Base-by-base conservation (phyloP, 1,284 basidiomycete genomes). In the Rhodotorula sp. region DNA sequence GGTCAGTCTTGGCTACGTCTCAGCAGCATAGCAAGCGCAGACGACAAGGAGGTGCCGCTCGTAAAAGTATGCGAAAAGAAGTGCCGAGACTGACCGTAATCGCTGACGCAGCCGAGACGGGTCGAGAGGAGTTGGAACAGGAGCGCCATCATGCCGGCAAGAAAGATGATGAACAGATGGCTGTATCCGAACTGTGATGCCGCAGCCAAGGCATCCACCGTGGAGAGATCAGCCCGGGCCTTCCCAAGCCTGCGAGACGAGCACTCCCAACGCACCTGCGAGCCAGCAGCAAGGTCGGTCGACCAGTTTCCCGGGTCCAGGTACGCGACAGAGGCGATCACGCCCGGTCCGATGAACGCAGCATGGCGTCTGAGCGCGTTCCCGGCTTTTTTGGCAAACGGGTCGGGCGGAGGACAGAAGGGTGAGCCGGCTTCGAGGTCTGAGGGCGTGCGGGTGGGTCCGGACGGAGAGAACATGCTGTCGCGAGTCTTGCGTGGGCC, bases 91-190 rank as follows among this genome's bases (percentile, higher is more conserved):
- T 52, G 20, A 71, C 72, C 73, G 36, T 67, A 62, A 27, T 80
- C 80, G 22, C 83, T 84, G 7, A 84, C 82, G 52, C 83, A 81
- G 8, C 85, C 85, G 8, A 86, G 77, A 46, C 85, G 78, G 27
- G 83, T 82, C 0, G 83, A 79, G 34, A 83, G 79, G 49, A 82
- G 78, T 70, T 83, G 82, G 62, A 92, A 83, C 66, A 90, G 85
- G 2, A 90, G 86, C 17, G 91, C 93, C 65, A 92, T 88, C n/a
- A 94, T 76, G 27, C 91, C 91, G 0, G 93, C 86, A 24, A 95
- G 78, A 4, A 96, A 84, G 19, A 96, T 88, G 59, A 95, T 85
- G 78, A 94, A 94, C 49, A 96, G 85, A 44, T 95, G 85, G 74
- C 88, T 86, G 83, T 94, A 95, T 0, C 92, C 92, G 57, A 53